These are phyloP conservation scores for Lentithecium fluviatile DNA, from an alignment of 495 filamentous ascomycete genomes.

Conservation along the genomic window DNA sequence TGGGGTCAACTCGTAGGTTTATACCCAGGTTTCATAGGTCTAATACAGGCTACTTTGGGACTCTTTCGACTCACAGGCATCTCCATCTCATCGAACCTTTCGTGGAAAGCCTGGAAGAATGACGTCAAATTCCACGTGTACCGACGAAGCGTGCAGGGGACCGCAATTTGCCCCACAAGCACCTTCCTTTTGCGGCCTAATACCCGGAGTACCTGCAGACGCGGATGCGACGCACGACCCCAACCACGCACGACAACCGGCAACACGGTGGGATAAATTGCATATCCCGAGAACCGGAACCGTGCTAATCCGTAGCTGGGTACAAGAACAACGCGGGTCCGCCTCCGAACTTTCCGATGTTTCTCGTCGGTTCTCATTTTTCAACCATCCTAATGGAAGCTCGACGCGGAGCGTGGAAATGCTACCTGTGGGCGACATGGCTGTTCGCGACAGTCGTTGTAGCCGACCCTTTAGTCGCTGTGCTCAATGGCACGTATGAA, in stretches of 20 bases:
- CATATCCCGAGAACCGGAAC: neutral
- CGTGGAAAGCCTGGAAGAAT: no score
- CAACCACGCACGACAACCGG: neutral
- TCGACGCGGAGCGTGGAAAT: neutral
- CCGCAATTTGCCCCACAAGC: neutral
- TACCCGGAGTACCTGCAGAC: slow-evolving; percentile 16
- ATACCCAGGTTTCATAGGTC: no score
- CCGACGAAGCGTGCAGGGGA: no score
- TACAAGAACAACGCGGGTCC: no score
- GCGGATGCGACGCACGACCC: neutral
- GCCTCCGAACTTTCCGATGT: neutral
- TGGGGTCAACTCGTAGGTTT: slow-evolving; percentile 2
- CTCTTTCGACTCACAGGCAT: no score
- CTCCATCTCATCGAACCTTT: no score
- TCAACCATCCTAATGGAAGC: neutral
- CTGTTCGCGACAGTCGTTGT: slow-evolving; percentile 1
- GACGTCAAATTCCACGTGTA: no score
- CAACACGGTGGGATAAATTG: neutral
- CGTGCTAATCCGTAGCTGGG: no score
- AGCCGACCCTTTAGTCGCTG: slow-evolving; percentile 19
- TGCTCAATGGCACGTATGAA: slow-evolving; percentile 32
- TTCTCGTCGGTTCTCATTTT: neutral
- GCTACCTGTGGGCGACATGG: neutral
- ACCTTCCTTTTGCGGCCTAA: neutral
- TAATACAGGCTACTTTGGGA: no score